Conservation (phyloP, 345 rosid species). For the Rhizophora apiculata region DNA sequence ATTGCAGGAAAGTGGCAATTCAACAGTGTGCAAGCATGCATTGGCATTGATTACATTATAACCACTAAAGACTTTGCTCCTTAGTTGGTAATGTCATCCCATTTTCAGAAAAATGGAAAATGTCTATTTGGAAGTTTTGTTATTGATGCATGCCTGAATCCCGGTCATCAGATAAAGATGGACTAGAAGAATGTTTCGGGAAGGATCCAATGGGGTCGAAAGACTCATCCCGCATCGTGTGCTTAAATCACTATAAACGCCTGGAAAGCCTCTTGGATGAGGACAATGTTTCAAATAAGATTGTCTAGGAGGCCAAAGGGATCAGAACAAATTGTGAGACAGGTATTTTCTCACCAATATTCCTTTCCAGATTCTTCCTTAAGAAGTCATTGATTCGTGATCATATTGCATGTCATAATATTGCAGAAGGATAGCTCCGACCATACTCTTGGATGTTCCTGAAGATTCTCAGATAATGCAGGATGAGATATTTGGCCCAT, state of each 20-base stretch:
- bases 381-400: background rate
- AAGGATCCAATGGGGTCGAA: conserved; percentile 40
- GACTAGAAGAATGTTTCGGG: conserved; percentile 41
- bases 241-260: conserved; percentile 35
- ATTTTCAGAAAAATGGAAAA: too few species aligned
- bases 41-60: conserved; percentile 47
- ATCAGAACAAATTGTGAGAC: conserved; percentile 36
- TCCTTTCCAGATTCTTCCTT: background rate
- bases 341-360: background rate
- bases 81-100: conserved; percentile 32
- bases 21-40: conserved; percentile 54
- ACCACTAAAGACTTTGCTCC: conserved; percentile 48
- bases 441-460: conserved; percentile 45
- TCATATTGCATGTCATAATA: background rate
- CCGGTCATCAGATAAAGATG: conserved; percentile 26
- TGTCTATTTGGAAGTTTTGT: background rate
- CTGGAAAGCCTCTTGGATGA: conserved; percentile 42
- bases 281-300: conserved; percentile 31
- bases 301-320: conserved; percentile 48
- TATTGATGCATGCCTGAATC: background rate
- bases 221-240: conserved; percentile 42
- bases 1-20: conserved; percentile 51
- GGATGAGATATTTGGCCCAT: conserved; percentile 63
- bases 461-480: conserved; percentile 46
- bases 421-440: conserved; percentile 49